Percentiles rank a stretch among this genome's conserved stretches.
phyloP scores from a whole-genome alignment of 2,329 filamentous ascomycete species.

The Talaromyces islandicus region DNA sequence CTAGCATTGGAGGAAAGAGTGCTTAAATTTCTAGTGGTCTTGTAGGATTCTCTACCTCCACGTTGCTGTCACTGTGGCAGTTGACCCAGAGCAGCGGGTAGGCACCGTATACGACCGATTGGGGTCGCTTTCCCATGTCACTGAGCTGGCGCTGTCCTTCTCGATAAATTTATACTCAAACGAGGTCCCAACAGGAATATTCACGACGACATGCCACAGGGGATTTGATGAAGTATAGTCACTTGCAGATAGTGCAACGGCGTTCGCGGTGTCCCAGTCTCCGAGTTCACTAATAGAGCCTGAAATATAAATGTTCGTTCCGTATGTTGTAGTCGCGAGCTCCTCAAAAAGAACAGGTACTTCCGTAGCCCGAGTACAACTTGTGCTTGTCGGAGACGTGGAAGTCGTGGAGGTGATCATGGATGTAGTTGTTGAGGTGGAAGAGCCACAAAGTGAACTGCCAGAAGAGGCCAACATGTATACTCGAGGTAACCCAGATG shows the following conservation, averaged over 20 bases:
- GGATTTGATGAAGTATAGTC: conserved; percentile 56
- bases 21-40: not conserved
- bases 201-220: conserved; percentile 55
- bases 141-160: conserved; percentile 49
- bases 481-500: conserved; percentile 38
- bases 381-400: not conserved
- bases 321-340: conserved; percentile 51
- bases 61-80: conserved; percentile 28
- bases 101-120: conserved; percentile 39
- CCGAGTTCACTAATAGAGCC: conserved; percentile 58
- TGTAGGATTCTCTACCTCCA: conserved; percentile 25
- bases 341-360: conserved; percentile 61
- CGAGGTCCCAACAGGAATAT: conserved; percentile 49
- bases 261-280: conserved; percentile 53
- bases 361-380: conserved; percentile 25
- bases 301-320: conserved; percentile 60
- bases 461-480: conserved; percentile 6
- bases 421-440: not conserved
- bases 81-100: conserved; percentile 25
- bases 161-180: conserved; percentile 63
- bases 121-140: conserved; percentile 60
- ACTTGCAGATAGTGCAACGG: conserved; percentile 53
- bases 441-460: not conserved
- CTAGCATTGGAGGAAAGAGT: not conserved
- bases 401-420: not conserved